Percentiles rank a stretch among this genome's conserved stretches.
Conservation (phyloP, 306 rosid genomes). For the Gastrolobium bilobum region DNA sequence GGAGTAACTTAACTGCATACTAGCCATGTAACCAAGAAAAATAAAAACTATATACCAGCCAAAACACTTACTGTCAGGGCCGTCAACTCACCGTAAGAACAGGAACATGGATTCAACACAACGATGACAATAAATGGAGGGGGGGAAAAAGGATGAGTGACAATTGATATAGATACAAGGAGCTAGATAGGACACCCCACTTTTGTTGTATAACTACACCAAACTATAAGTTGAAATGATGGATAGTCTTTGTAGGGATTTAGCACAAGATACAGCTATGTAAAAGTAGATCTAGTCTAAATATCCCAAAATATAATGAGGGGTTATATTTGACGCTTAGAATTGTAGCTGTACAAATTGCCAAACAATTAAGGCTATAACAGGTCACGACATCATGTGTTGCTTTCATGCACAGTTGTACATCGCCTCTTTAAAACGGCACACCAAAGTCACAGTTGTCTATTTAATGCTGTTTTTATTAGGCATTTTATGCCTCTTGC, state of each 20-base stretch:
- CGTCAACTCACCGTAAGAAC: not conserved
- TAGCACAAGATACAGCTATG: slow-evolving; percentile 10
- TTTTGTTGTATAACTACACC: not conserved
- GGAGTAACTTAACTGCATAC: not conserved
- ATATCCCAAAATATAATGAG: not conserved
- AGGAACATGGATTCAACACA: not conserved
- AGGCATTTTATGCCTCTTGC: not conserved
- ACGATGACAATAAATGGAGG: not conserved
- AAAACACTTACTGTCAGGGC: not conserved
- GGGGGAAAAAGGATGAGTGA: not conserved
- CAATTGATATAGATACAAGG: not conserved
- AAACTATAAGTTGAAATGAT: not conserved
- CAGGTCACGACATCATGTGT: slow-evolving; percentile 2
- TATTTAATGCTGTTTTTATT: not conserved
- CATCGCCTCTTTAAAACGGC: slow-evolving; percentile 18
- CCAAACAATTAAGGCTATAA: not conserved
- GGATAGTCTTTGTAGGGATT: not conserved
- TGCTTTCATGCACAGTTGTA: slow-evolving; percentile 32
- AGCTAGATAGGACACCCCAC: not conserved
- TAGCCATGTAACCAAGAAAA: not conserved
- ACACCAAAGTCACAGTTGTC: slow-evolving; percentile 17
- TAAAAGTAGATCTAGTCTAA: not conserved
- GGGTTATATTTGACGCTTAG: not conserved
- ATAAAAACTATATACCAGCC: not conserved
- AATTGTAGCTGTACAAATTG: not conserved